Conservation (phyloP, 768 basidiomycete species). For the Pleurotus ostreatus region DNA sequence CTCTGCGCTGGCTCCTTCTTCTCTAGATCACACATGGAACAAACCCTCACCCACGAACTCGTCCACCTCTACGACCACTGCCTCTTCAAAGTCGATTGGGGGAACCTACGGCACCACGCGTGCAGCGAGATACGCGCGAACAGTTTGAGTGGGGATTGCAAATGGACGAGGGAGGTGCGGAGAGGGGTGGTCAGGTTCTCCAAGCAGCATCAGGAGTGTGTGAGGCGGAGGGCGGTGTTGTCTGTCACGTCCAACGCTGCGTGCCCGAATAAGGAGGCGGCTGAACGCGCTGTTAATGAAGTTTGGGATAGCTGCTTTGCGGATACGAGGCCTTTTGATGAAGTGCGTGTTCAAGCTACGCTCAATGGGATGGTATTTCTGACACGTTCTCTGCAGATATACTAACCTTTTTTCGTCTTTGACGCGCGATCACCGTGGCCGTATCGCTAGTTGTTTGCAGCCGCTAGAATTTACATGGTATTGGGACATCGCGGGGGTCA, state of each 20-base stretch:
- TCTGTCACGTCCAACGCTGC: constrained; percentile 80
- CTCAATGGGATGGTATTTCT: too few relatives aligned
- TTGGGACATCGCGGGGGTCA: too few relatives aligned
- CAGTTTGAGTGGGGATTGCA: constrained; percentile 90
- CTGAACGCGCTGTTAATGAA: constrained; percentile 89
- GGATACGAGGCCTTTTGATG: constrained; percentile 96
- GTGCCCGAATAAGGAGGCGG: constrained; percentile 71
- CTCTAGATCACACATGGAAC: constrained; percentile 85
- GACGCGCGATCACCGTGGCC: too few relatives aligned
- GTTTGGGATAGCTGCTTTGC: constrained; percentile 96
- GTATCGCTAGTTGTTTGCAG: too few relatives aligned
- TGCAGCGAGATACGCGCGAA: constrained; percentile 98
- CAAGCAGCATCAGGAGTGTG: constrained; percentile 94
- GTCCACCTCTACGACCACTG: constrained; percentile 95
- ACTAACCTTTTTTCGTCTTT: too few relatives aligned
- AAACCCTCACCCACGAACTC: constrained; percentile 90
- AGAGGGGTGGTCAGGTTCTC: constrained; percentile 77
- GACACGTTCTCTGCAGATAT: too few relatives aligned
- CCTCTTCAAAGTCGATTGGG: constrained; percentile 92
- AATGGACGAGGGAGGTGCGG: constrained; percentile 75
- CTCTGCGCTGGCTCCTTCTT: constrained; percentile 85
- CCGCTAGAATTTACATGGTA: too few relatives aligned
- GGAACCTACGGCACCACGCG: constrained; percentile 87
- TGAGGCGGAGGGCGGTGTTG: constrained; percentile 78
- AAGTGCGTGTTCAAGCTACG: constrained; percentile 36